These are phyloP conservation scores for Xylariaceae sp. DNA, from an alignment of 2,329 filamentous ascomycete genomes.

Conservation along the genomic window DNA sequence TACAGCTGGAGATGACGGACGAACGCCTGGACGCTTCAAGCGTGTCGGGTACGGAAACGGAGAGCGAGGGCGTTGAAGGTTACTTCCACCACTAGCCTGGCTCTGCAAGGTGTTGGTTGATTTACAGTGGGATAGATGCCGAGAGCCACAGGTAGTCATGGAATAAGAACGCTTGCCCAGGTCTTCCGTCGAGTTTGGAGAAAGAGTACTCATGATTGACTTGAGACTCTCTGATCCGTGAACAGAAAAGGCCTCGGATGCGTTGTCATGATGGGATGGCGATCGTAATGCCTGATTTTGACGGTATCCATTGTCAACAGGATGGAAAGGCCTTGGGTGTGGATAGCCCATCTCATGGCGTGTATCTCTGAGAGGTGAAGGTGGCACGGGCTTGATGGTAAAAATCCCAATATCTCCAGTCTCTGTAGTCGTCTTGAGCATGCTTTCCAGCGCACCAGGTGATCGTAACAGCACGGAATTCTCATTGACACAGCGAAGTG, in stretches of 20 bases:
- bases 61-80: constrained; percentile 50
- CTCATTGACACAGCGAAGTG: constrained; percentile 42
- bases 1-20: constrained; percentile 45
- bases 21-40: constrained; percentile 48
- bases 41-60: constrained; percentile 56
- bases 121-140: constrained; percentile 42
- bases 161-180: constrained; percentile 48
- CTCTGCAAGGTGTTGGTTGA: constrained; percentile 46
- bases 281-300: constrained; percentile 41
- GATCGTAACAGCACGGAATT: constrained; percentile 41
- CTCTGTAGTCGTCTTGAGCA: constrained; percentile 62
- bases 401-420: constrained; percentile 61
- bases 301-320: constrained; percentile 30
- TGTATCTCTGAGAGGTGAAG: constrained; percentile 31
- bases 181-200: constrained; percentile 39
- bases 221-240: constrained; percentile 48
- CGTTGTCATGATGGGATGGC: constrained; percentile 47
- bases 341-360: constrained; percentile 30
- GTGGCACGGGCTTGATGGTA: constrained; percentile 44
- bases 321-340: constrained; percentile 29
- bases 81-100: constrained; percentile 36
- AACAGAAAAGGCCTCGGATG: constrained; percentile 52
- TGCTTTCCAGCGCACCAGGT: constrained; percentile 54
- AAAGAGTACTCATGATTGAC: constrained; percentile 39
- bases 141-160: constrained; percentile 48